phyloP scores from a whole-genome alignment of 2,329 filamentous ascomycete genomes.

The Exophiala xenobiotica region DNA sequence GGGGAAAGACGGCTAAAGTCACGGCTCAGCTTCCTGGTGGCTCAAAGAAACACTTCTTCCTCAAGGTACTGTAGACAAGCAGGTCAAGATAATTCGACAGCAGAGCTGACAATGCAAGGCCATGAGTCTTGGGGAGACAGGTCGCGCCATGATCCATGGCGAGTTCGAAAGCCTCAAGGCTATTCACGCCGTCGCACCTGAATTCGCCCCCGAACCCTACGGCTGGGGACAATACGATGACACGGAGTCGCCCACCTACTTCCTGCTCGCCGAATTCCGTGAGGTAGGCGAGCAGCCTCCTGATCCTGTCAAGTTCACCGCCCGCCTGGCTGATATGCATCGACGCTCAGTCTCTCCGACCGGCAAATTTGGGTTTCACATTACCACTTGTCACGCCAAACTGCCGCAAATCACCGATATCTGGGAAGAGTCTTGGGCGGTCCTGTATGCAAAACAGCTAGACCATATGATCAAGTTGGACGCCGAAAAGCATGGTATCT shows the following conservation, averaged over 20 bases:
- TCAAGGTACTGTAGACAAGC: slow-evolving; percentile 11
- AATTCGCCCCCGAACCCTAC: slow-evolving; percentile 34
- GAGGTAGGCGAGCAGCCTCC: slow-evolving; percentile 33
- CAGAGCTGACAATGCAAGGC: too few species aligned
- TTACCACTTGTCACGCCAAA: slow-evolving; percentile 36
- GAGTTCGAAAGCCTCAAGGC: slow-evolving; percentile 37
- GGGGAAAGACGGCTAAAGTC: background rate
- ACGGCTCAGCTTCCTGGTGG: background rate
- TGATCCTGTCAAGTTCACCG: slow-evolving; percentile 29
- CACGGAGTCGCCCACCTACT: slow-evolving; percentile 29
- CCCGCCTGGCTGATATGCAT: slow-evolving; percentile 35
- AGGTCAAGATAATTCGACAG: too few species aligned
- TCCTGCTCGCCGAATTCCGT: slow-evolving; percentile 35
- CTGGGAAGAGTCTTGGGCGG: slow-evolving; percentile 42
- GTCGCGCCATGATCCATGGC: slow-evolving; percentile 30
- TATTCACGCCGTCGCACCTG: slow-evolving; percentile 31
- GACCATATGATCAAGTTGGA: background rate
- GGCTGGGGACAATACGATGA: slow-evolving; percentile 31
- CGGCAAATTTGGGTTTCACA: slow-evolving; percentile 42
- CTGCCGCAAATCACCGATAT: slow-evolving; percentile 29
- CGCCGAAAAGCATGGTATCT: background rate
- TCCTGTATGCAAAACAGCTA: background rate
- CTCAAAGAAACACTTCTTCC: background rate
- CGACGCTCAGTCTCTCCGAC: slow-evolving; percentile 34
- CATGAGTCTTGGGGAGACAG: too few species aligned